A percentile compares a stretch with the other conserved stretches of the same genome.
Conservation (phyloP, 140 eudicot genomes). For the Bidens hawaiensis region DNA sequence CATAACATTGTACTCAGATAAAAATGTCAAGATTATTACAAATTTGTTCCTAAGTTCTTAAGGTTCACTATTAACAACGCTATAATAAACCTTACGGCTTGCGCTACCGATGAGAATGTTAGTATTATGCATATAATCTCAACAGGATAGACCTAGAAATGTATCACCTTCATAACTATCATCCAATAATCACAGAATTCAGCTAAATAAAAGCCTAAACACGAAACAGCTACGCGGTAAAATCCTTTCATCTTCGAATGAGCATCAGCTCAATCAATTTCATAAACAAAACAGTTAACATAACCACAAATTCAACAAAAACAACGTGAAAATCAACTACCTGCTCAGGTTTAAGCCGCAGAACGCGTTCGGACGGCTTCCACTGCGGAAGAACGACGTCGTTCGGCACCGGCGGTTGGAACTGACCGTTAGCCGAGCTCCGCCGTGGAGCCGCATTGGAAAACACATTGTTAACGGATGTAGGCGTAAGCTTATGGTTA, state of each 20-base stretch:
- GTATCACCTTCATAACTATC: too few relatives aligned
- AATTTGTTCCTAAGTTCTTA: background rate
- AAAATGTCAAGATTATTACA: background rate
- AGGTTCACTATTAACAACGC: background rate
- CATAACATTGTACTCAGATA: background rate
- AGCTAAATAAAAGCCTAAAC: background rate
- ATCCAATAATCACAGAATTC: background rate
- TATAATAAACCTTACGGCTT: too few relatives aligned
- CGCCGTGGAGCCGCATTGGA: slow-evolving; percentile 52
- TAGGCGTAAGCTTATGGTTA: slow-evolving; percentile 35
- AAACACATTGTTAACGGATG: slow-evolving; percentile 33
- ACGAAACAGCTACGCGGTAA: slow-evolving; percentile 11
- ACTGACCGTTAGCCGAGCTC: slow-evolving; percentile 45
- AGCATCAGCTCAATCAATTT: slow-evolving; percentile 4
- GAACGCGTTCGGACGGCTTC: slow-evolving; percentile 88
- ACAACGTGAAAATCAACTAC: slow-evolving; percentile 23
- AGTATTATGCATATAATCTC: too few relatives aligned
- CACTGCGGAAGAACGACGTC: slow-evolving; percentile 52
- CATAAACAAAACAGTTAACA: slow-evolving; percentile 2
- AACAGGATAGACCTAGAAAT: too few relatives aligned
- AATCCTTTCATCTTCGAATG: slow-evolving; percentile 9
- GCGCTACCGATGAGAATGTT: too few relatives aligned
- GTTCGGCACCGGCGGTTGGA: slow-evolving; percentile 36
- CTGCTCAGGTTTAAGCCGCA: slow-evolving; percentile 74
- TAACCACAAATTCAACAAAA: too few relatives aligned